Conservation (phyloP, 1,139 yeast species). For the Blastobotrys malaysiensis region DNA sequence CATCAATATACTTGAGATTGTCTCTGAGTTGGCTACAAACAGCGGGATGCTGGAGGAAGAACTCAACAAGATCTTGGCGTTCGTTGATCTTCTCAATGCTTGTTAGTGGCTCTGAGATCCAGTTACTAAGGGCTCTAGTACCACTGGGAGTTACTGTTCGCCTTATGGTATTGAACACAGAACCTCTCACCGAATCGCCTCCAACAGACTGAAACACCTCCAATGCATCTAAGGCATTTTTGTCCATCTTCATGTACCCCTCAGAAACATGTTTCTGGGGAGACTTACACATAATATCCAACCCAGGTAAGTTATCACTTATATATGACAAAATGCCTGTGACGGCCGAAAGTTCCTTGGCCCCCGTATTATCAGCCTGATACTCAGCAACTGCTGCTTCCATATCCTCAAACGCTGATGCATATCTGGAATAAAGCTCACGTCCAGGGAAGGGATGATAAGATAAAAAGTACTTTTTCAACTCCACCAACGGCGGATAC, state of each 20-base stretch:
- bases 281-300: slow-evolving; percentile 43
- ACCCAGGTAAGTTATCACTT: slow-evolving; percentile 50
- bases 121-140: slow-evolving; percentile 63
- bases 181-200: slow-evolving; percentile 59
- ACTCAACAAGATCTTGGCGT: slow-evolving; percentile 59
- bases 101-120: slow-evolving; percentile 80
- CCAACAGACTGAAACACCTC: slow-evolving; percentile 59
- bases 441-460: slow-evolving; percentile 41
- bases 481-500: slow-evolving; percentile 55
- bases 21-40: slow-evolving; percentile 35
- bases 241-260: slow-evolving; percentile 68
- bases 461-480: slow-evolving; percentile 52
- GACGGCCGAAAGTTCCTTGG: slow-evolving; percentile 45
- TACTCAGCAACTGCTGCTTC: slow-evolving; percentile 15
- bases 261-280: slow-evolving; percentile 49
- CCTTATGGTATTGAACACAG: slow-evolving; percentile 61
- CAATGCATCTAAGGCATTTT: slow-evolving; percentile 74
- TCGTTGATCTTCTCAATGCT: slow-evolving; percentile 48
- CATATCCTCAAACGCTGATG: slow-evolving; percentile 18
- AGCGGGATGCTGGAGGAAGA: slow-evolving; percentile 42
- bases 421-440: slow-evolving; percentile 22
- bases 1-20: slow-evolving; percentile 38
- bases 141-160: slow-evolving; percentile 81
- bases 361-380: slow-evolving; percentile 10
- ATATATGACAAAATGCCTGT: slow-evolving; percentile 53